Evolutionary conservation across 2,329 filamentous ascomycete species (phyloP).

Genomic region (Trichoderma simmonsii): DNA sequence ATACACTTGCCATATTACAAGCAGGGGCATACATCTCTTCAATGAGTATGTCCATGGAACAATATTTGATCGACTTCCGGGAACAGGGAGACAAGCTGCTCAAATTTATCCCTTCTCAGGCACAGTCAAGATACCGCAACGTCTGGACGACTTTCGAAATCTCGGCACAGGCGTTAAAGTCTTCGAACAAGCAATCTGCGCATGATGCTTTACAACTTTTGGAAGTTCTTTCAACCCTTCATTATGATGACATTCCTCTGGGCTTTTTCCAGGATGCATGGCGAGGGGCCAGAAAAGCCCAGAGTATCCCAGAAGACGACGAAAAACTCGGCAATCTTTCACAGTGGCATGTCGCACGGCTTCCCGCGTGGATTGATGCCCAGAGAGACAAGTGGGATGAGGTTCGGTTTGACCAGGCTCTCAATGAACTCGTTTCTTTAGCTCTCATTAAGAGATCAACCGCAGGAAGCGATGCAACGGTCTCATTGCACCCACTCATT

Average conservation of each 20-base stretch:
- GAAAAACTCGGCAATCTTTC: neutral
- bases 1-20: slow-evolving; percentile 11
- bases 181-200: neutral
- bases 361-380: neutral
- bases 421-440: neutral
- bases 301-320: neutral
- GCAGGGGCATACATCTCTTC: neutral
- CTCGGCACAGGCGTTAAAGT: neutral
- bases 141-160: slow-evolving; percentile 13
- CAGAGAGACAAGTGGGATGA: neutral
- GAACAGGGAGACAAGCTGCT: neutral
- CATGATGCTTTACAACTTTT: slow-evolving; percentile 2
- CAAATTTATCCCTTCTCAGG: neutral
- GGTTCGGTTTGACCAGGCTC: neutral
- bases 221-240: neutral
- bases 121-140: slow-evolving; percentile 5
- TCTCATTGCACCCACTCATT: slow-evolving; percentile 12
- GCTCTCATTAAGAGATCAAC: neutral
- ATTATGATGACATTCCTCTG: slow-evolving; percentile 8
- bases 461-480: neutral
- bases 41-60: neutral
- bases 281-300: neutral
- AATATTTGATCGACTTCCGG: neutral
- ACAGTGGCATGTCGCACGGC: slow-evolving; percentile 1
- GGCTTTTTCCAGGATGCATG: slow-evolving; percentile 1